Evolutionary conservation across 805 yeast species (phyloP).

Genomic region (Candida dajiaensis): DNA sequence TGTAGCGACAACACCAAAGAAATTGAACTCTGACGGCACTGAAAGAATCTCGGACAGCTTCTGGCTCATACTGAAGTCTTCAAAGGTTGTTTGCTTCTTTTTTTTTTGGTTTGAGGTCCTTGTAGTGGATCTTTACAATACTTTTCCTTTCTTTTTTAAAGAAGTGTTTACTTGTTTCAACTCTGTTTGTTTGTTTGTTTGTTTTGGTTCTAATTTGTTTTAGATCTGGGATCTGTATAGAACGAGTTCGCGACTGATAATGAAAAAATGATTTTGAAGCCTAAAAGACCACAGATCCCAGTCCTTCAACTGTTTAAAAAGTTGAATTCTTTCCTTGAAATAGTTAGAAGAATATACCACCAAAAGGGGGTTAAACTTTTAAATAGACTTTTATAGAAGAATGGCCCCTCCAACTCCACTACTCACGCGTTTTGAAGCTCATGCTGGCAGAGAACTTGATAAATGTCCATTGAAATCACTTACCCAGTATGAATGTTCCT

Average conservation of each 20-base stretch:
- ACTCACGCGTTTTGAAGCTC: slow-evolving; percentile 32
- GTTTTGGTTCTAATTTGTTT: background rate
- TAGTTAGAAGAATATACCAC: too few relatives aligned
- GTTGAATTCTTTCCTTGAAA: too few relatives aligned
- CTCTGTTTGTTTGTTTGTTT: background rate
- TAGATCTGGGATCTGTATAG: background rate
- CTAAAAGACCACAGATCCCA: too few relatives aligned
- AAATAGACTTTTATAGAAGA: too few relatives aligned
- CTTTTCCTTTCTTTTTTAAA: too few relatives aligned
- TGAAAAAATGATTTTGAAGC: too few relatives aligned
- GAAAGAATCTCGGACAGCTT: slow-evolving; percentile 21
- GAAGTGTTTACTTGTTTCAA: too few relatives aligned
- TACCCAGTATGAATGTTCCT: slow-evolving; percentile 43
- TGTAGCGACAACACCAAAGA: slow-evolving; percentile 20
- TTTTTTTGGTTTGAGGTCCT: too few relatives aligned
- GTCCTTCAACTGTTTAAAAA: too few relatives aligned
- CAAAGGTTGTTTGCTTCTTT: too few relatives aligned
- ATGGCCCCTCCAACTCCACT: slow-evolving; percentile 52
- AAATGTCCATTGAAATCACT: slow-evolving; percentile 33
- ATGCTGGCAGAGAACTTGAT: slow-evolving; percentile 17
- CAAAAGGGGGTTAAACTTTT: too few relatives aligned
- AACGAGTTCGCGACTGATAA: background rate
- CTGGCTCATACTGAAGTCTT: slow-evolving; percentile 5
- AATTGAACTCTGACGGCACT: slow-evolving; percentile 19
- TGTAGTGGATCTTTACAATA: too few relatives aligned